Conservation (phyloP, 441 rosid genomes). For the Sinapis alba region DNA sequence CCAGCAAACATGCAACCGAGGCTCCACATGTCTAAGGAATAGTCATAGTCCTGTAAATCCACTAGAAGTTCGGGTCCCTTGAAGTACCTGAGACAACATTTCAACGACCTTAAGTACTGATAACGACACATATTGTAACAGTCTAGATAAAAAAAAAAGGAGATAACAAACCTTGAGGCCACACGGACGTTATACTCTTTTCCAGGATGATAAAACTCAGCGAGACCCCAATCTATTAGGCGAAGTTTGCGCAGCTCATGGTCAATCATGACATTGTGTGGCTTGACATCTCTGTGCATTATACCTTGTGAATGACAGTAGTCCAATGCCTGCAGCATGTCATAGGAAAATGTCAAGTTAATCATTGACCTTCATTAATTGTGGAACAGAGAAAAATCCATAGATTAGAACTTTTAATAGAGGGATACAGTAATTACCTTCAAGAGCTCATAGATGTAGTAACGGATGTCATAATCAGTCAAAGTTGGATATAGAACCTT, state of each 20-base stretch:
- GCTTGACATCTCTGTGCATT: slow-evolving; percentile 9
- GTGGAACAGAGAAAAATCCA: not conserved
- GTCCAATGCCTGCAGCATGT: not conserved
- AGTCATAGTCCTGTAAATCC: slow-evolving; percentile 72
- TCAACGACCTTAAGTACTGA: not conserved
- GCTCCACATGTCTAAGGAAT: slow-evolving; percentile 79
- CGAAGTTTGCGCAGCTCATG: slow-evolving; percentile 10
- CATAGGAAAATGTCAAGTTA: not conserved
- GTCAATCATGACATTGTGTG: slow-evolving; percentile 11
- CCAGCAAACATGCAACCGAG: slow-evolving; percentile 78
- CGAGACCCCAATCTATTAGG: not conserved
- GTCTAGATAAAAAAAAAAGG: not conserved
- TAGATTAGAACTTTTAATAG: not conserved
- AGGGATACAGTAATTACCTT: not conserved
- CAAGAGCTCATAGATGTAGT: slow-evolving; percentile 5
- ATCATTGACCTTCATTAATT: not conserved
- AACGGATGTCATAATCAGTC: slow-evolving; percentile 9
- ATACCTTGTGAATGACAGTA: not conserved
- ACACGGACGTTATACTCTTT: slow-evolving; percentile 9
- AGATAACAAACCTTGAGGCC: not conserved
- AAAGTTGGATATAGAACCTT: not conserved
- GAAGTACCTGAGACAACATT: slow-evolving; percentile 49
- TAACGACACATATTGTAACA: not conserved
- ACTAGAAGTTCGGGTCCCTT: slow-evolving; percentile 76
- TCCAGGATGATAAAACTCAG: slow-evolving; percentile 2